Evolutionary conservation across 108 stramenopile species (phyloP), one percentile per base, ranked within the genome.

Genomic region (Fragilaria radians): DNA sequence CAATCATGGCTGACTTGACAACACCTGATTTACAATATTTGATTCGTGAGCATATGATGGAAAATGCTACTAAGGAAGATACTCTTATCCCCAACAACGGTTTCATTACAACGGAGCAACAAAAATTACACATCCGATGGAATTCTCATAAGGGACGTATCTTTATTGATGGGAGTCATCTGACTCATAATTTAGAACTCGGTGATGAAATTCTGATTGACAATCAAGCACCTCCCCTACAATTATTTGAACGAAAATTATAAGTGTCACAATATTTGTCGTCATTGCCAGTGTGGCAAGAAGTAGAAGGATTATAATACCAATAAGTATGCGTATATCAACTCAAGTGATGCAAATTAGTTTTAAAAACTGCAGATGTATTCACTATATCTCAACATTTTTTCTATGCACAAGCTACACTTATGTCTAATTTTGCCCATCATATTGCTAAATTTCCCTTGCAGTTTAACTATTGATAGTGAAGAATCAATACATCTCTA

Each of bases 191-290:
- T 71, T 53, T 97, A 54, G 90, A 92, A 62, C 72, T 97, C 54
- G 96, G 96, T 19, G 96, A 97, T 72, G 92, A 95, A 62, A 86
- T 97, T 45, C 27, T 86, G 68, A 81, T 97, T 32, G 80, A 93
- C 56, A 78, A 79, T 23, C 55, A 81, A 27, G 96, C 93, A n/a
- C 88, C 94, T 25, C 83, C 88, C 19, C 60, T 97, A 46, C 84
- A 73, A 34, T 66, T 95, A 54, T 94, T 82, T 63, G 52, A 70
- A 27, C 29, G 52, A 19, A 59, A 71, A 42, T 28, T 60, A 32
- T 52, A 52, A n/a, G n/a, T n/a, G n/a, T n/a, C n/a, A n/a, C n/a
- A n/a, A n/a, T n/a, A n/a, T n/a, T n/a, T n/a, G 50, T 55, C 24
- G 73, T 60, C n/a, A n/a, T n/a, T n/a, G n/a, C n/a, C n/a, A n/a